Evolutionary conservation across 164 flowering plant genomes (phyloP).

Genomic region (Platanus orientalis): DNA sequence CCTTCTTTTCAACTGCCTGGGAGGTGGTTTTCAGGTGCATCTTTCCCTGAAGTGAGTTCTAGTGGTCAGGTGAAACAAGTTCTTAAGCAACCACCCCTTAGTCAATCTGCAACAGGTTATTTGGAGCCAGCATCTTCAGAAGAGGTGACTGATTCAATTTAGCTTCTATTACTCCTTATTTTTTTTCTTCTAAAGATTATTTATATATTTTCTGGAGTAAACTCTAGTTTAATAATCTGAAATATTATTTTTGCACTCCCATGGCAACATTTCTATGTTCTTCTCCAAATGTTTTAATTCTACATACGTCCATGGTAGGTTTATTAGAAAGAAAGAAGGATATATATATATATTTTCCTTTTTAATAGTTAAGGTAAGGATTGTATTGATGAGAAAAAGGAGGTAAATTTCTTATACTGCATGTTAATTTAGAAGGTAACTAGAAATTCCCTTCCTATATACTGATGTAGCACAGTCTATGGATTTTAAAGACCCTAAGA

Average conservation of each 20-base stretch:
- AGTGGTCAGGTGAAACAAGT: constrained; percentile 15
- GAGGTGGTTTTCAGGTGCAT: constrained; percentile 26
- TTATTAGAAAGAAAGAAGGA: too few species aligned
- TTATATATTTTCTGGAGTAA: neutral
- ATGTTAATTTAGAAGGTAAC: too few species aligned
- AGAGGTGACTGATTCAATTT: constrained; percentile 46
- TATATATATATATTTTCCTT: too few species aligned
- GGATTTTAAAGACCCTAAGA: too few species aligned
- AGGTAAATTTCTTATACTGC: too few species aligned
- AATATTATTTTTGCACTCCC: neutral
- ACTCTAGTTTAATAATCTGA: neutral
- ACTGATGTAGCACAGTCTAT: too few species aligned
- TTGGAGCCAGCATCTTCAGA: constrained; percentile 58
- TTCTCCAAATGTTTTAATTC: too few species aligned
- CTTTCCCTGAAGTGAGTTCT: constrained; percentile 19
- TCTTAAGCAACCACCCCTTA: constrained; percentile 56
- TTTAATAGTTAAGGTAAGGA: too few species aligned
- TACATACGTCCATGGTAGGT: too few species aligned
- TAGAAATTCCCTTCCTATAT: too few species aligned
- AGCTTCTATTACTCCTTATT: neutral
- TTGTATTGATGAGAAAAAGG: too few species aligned
- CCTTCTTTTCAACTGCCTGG: constrained; percentile 18
- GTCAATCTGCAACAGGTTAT: constrained; percentile 51
- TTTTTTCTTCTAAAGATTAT: neutral
- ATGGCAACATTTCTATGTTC: neutral